Conservation (phyloP, 78 protist genomes). For the Chrysochromulina parva region DNA sequence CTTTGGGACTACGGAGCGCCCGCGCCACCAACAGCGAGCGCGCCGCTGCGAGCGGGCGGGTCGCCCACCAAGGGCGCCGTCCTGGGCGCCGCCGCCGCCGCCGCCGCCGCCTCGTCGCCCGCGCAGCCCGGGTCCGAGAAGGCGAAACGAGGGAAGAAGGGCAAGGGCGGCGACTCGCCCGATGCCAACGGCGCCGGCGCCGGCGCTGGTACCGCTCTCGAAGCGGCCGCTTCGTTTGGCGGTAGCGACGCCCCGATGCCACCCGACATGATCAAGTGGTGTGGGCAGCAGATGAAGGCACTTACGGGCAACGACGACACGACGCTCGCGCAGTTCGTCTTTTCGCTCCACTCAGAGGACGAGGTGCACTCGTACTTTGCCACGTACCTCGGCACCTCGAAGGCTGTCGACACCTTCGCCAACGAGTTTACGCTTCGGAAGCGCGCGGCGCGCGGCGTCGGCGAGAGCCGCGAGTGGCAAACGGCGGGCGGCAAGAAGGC, state of each 20-base stretch:
- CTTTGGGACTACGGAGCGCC: neutral
- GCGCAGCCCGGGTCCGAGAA: neutral
- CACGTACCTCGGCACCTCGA: neutral
- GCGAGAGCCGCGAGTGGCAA: neutral
- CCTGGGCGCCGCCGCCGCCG: too few species aligned
- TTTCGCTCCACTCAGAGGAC: neutral
- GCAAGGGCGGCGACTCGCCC: too few species aligned
- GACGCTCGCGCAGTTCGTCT: conserved; percentile 15
- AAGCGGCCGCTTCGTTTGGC: too few species aligned
- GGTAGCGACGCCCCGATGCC: neutral
- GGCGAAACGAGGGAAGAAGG: neutral
- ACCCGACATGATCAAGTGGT: neutral
- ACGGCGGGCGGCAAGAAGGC: neutral
- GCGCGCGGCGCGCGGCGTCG: neutral
- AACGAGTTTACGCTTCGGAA: neutral
- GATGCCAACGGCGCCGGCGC: neutral
- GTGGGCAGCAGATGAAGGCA: neutral
- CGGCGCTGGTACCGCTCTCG: too few species aligned
- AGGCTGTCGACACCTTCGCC: neutral
- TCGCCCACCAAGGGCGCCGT: too few species aligned
- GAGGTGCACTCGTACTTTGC: neutral
- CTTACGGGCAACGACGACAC: neutral
- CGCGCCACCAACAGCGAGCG: neutral
- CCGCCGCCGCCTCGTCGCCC: neutral
- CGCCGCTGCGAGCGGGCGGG: too few species aligned